Evolutionary conservation across 768 basidiomycete species (phyloP).

Genomic region (Fomitopsis serialis): DNA sequence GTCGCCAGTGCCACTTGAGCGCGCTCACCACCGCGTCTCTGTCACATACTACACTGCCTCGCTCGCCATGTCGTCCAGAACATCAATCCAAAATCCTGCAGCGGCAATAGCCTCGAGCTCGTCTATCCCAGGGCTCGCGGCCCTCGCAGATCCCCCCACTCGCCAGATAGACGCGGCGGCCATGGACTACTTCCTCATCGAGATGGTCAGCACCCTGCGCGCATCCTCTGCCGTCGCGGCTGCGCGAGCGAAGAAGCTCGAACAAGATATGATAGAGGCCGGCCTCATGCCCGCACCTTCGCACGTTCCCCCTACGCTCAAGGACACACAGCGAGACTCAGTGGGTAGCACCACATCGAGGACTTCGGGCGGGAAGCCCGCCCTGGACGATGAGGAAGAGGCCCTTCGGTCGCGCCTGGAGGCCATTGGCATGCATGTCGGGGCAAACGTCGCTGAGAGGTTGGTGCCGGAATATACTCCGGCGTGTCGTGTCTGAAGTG

Average conservation of each 20-base stretch:
- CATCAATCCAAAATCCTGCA: slow-evolving; percentile 11
- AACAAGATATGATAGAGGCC: slow-evolving; percentile 75
- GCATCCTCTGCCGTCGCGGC: slow-evolving; percentile 71
- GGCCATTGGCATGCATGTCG: slow-evolving; percentile 81
- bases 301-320: slow-evolving; percentile 33
- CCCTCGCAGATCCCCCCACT: slow-evolving; percentile 59
- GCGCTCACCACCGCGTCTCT: too few species aligned
- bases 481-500: not conserved
- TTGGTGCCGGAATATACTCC: slow-evolving; percentile 31
- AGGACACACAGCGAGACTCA: slow-evolving; percentile 36
- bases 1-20: too few species aligned
- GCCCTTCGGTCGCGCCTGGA: slow-evolving; percentile 67
- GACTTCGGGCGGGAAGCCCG: slow-evolving; percentile 13
- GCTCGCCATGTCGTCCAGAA: slow-evolving; percentile 7
- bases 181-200: slow-evolving; percentile 86
- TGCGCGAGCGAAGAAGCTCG: slow-evolving; percentile 58
- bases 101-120: slow-evolving; percentile 14
- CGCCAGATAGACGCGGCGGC: slow-evolving; percentile 59
- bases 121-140: slow-evolving; percentile 31
- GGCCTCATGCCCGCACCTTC: slow-evolving; percentile 59
- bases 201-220: slow-evolving; percentile 69
- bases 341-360: slow-evolving; percentile 24
- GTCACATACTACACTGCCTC: not conserved
- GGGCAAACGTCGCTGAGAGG: slow-evolving; percentile 84
- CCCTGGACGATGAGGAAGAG: slow-evolving; percentile 67